Base-by-base conservation (phyloP, 2,329 filamentous ascomycete genomes). In the Cladosporium cucumerinum region DNA sequence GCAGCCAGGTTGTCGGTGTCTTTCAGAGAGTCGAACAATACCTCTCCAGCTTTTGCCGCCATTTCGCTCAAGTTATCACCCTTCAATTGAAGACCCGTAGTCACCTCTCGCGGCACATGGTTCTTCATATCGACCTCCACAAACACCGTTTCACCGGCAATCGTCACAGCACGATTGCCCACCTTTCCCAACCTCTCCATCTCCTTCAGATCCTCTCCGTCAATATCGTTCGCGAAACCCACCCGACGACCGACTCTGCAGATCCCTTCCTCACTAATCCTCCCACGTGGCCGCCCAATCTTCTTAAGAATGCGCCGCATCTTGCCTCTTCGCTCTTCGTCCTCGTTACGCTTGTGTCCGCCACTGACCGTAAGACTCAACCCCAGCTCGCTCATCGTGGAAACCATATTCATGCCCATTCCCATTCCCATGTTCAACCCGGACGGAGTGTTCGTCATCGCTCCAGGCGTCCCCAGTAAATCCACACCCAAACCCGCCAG, bases 251-350 rank as follows among this genome's bases (percentile, higher is more conserved):
- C 89, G 32, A 94, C 79, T 62, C 89, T 83, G 74, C 90, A 87
- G n/a, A 95, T 81, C 2, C 89, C 89, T 32, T 89, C 87, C 72
- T 91, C 89, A 69, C 89, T 91, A 43, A 94, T 87, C 48, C 87
- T 79, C 4, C 89, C 89, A 67, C 87, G 90, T 72, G 85, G 89
- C 67, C 82, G 85, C 18, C 85, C 88, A 65, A 93, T 87, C 69
- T 80, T 87, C 51, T 86, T 86, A 68, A 92, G 86, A 14, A 85
- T 90, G 63, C 80, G 81, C 52, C 86, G 87, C 36, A 83, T 87
- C 61, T 80, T 80, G 57, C 79, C 76, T 68, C 78, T 77, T 68
- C 81, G 74, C 69, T 86, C 84, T 54, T 85, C 82, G 65, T 86
- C 84, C 67, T 85, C 82, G 60, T 80, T 78, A 54, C 79, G 74